Percentiles rank a stretch among this genome's conserved stretches.
phyloP scores from a whole-genome alignment of 768 basidiomycete species.

The Boletus pseudopeckii region DNA sequence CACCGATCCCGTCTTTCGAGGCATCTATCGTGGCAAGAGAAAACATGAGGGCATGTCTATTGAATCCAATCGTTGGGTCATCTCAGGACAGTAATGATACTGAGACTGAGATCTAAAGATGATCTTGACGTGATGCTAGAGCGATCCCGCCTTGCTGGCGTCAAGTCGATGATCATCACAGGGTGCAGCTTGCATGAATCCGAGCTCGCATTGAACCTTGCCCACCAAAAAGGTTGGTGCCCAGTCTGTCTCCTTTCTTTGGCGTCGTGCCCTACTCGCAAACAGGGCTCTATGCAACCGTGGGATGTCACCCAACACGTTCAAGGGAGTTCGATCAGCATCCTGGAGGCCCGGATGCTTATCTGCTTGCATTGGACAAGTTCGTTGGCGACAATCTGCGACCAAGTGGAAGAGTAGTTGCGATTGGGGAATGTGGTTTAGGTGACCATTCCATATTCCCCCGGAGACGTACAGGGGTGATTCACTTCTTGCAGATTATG shows the following conservation, averaged over 20 bases:
- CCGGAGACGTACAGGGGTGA: not conserved
- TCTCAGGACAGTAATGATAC: not conserved
- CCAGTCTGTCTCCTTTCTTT: not conserved
- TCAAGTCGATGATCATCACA: constrained; percentile 72
- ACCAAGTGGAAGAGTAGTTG: constrained; percentile 59
- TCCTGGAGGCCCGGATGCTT: constrained; percentile 54
- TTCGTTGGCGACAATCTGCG: constrained; percentile 48
- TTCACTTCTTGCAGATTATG: constrained; percentile 54
- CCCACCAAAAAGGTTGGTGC: constrained; percentile 48
- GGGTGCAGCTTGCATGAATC: constrained; percentile 70
- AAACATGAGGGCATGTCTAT: constrained; percentile 46
- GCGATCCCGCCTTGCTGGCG: constrained; percentile 56
- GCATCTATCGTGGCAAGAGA: constrained; percentile 44
- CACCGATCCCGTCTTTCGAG: constrained; percentile 57
- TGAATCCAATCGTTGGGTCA: not conserved
- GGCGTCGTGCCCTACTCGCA: not conserved
- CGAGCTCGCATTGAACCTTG: constrained; percentile 54
- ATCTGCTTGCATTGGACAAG: constrained; percentile 55
- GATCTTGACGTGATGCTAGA: constrained; percentile 59
- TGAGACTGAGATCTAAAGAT: constrained; percentile 35
- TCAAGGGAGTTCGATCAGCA: constrained; percentile 62
- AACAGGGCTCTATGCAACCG: constrained; percentile 65
- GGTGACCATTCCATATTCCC: constrained; percentile 38
- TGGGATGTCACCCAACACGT: constrained; percentile 80
- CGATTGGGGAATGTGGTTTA: constrained; percentile 78